These are phyloP conservation scores for Suillus plorans DNA, from an alignment of 768 basidiomycete genomes.

Conservation along the genomic window DNA sequence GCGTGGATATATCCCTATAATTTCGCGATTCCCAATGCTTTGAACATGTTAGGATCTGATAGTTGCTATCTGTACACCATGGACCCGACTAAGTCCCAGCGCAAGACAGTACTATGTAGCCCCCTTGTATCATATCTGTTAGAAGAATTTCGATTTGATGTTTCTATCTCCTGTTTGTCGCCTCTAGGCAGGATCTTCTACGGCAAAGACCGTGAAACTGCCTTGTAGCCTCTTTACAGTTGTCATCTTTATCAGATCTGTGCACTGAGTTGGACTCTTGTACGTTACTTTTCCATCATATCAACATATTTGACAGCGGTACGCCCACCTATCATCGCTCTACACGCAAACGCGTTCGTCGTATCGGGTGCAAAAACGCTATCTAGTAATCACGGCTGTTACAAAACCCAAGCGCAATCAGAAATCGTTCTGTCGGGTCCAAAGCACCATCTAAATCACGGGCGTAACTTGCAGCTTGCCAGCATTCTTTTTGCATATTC, in stretches of 20 bases:
- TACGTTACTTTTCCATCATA: constrained; percentile 7
- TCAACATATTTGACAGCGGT: constrained; percentile 8
- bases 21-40: constrained; percentile 18
- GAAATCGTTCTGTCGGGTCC: not conserved
- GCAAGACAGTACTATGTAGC: constrained; percentile 31
- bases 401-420: not conserved
- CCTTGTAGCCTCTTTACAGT: not conserved
- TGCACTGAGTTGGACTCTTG: not conserved
- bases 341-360: constrained; percentile 5
- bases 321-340: constrained; percentile 8
- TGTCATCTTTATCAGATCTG: not conserved
- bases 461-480: constrained; percentile 11
- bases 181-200: not conserved
- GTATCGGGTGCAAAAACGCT: constrained; percentile 7
- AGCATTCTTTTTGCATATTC: constrained; percentile 18
- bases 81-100: constrained; percentile 23
- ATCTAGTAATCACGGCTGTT: not conserved
- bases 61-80: constrained; percentile 33
- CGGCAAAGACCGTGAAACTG: constrained; percentile 4
- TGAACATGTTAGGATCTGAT: constrained; percentile 30
- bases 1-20: constrained; percentile 17
- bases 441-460: not conserved
- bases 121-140: constrained; percentile 24
- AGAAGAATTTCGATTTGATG: constrained; percentile 2
- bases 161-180: constrained; percentile 7